Evolutionary conservation across 1,284 basidiomycete genomes (phyloP).

Genomic region (Mycosarcoma mackinlayi): DNA sequence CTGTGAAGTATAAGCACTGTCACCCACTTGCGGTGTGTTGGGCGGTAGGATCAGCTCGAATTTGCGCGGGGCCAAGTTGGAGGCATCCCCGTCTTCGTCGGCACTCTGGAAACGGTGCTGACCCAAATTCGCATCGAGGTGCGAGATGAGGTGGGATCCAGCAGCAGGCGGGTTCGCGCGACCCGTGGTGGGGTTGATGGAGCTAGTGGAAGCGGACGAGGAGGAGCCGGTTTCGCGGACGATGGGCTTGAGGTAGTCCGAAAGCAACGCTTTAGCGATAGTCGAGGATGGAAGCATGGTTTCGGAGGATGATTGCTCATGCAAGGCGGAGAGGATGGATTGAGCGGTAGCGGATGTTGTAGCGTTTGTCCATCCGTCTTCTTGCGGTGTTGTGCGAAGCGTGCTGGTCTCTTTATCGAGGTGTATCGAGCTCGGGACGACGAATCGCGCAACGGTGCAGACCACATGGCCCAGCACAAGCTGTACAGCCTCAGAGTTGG

Average conservation of each 20-base stretch:
- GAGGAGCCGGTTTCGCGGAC: slow-evolving; percentile 20
- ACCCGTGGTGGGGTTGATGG: slow-evolving; percentile 23
- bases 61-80: slow-evolving; percentile 11
- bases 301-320: background rate
- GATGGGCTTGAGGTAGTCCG: slow-evolving; percentile 40
- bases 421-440: background rate
- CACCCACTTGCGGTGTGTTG: background rate
- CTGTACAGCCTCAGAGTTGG: background rate
- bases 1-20: too few relatives aligned
- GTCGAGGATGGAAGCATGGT: background rate
- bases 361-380: slow-evolving; percentile 24
- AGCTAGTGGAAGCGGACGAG: slow-evolving; percentile 10
- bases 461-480: slow-evolving; percentile 26
- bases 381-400: background rate
- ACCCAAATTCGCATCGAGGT: slow-evolving; percentile 22
- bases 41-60: slow-evolving; percentile 7
- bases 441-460: slow-evolving; percentile 18
- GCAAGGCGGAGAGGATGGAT: background rate
- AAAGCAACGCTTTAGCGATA: slow-evolving; percentile 16
- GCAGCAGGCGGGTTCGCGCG: slow-evolving; percentile 13
- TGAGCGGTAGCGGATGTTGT: background rate
- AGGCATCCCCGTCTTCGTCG: slow-evolving; percentile 18
- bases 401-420: background rate
- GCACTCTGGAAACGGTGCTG: slow-evolving; percentile 32
- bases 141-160: slow-evolving; percentile 18